Evolutionary conservation across 2,329 filamentous ascomycete species (phyloP), one percentile per base, ranked within the genome.

Genomic region (Biscogniauxia marginata): DNA sequence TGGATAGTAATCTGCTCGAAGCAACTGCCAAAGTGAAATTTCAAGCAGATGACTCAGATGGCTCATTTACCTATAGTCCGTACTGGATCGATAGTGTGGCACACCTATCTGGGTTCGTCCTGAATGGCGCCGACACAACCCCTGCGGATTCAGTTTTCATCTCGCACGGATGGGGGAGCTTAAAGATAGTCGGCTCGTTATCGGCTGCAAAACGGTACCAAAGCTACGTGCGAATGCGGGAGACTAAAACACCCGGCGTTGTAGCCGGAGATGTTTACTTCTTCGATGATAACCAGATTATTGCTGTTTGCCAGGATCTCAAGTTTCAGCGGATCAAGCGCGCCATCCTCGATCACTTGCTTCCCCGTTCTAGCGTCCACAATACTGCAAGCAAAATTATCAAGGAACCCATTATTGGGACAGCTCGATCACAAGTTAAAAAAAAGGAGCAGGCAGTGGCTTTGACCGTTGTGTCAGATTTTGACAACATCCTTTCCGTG

Each of bases 51-150:
- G 22, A 56, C 6, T 46, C 43, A 13, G 49, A 57, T 20, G 62
- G 55, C n/a, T 39, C 55, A 2, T 67, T 63, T 45, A 23, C 50
- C 19, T 60, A 52, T 19, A 52, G 49, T n/a, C 67, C 67, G 3
- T 63, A 62, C 24, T 69, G 63, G 62, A 67, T 69, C 46, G 69
- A 71, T 54, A 66, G 62, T 23, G 16, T 67, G 9, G 57, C 55
- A 1, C 67, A 70, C 34, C 47, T 70, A 7, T 60, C 67, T 1
- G 68, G 69, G 1, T 71, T 71, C 30, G 59, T 71, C n/a, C 50
- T 70, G 34, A 71, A 70, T 34, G 62, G 57, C 2, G 24, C 52
- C 9, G 57, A 59, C 20, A 55, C 54, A 21, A 54, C 59, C 9
- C 59, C 60, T 18, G 25, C 50, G 7, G 59, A 65, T 23, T 44